Conservation (phyloP, 306 rosid genomes). For the Astragalus membranaceus region DNA sequence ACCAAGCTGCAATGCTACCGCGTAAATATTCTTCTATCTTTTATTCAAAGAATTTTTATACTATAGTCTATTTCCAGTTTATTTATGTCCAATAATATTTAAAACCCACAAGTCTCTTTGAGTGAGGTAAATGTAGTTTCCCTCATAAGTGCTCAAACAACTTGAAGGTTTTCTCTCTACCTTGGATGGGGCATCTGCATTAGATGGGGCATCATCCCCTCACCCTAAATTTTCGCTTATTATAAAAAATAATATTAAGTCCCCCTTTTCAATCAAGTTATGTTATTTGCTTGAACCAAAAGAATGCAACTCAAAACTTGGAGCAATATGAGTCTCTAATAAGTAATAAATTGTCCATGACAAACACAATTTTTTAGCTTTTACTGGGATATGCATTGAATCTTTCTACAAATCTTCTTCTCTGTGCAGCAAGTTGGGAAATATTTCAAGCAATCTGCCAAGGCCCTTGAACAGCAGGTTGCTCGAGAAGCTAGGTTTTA, state of each 20-base stretch:
- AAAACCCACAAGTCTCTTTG: no score
- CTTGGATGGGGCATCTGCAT: no score
- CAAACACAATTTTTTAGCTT: conserved; percentile 3
- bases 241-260: background rate
- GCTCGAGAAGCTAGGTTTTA: conserved; percentile 94
- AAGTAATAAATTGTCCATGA: background rate
- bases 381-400: conserved; percentile 12
- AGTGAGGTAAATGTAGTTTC: no score
- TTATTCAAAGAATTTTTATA: background rate
- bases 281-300: background rate
- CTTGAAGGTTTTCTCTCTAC: no score
- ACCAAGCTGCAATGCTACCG: conserved; percentile 83
- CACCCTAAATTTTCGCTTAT: no score
- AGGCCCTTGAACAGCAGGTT: conserved; percentile 84
- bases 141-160: no score
- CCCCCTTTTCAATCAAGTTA: background rate
- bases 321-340: background rate
- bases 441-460: conserved; percentile 90
- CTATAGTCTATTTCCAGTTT: background rate
- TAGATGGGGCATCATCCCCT: no score
- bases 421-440: conserved; percentile 75
- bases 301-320: background rate
- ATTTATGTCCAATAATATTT: background rate
- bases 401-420: conserved; percentile 8
- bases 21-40: conserved; percentile 30